Base-by-base conservation (phyloP, 305 asterid genomes). In the Vinca major region DNA sequence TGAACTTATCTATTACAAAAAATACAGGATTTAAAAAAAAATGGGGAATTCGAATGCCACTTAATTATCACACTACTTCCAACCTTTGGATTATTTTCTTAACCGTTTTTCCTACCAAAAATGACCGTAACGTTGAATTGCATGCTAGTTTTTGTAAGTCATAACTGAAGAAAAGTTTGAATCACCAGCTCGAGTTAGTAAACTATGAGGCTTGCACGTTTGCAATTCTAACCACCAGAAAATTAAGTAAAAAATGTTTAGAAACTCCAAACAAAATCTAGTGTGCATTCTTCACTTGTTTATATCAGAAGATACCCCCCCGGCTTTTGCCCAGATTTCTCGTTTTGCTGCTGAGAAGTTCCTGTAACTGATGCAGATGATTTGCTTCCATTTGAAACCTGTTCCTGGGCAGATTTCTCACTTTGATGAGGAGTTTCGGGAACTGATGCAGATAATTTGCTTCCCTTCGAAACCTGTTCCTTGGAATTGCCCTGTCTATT, bases 401-500 rank as follows among this genome's bases (percentile, higher is more conserved):
- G 45, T 7, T 26, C 13, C 21, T 43, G 16, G 45, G 54, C 26
- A 4, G 44, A 62, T 16, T 52, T 53, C 51, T 14, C 26, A 14
- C 11, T 56, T 8, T 53, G 57, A 40, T 14, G 69, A 0, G 75
- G n/a, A 44, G 65, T 40, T 51, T 14, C 56, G 12, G 53, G 16
- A 7, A 7, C 51, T 52, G 36, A 10, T 53, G 66, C 8, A 6
- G 43, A 40, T 54, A 44, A 19, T 51, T 64, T 1, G 61, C 43
- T 67, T 52, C 43, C 62, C 55, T 20, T 6, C 7, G 49, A 3
- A 33, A 68, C 62, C 53, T 49, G 64, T 60, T 19, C 61, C 44
- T 63, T 40, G 53, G 71, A 44, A 48, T 19, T 62, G 56, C 26
- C 49, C 55, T 56, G 39, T 0, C 58, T 19, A 71, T 55, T 13